Evolutionary conservation across 148 eudicot species (phyloP).

Genomic region (Limonium bicolor): DNA sequence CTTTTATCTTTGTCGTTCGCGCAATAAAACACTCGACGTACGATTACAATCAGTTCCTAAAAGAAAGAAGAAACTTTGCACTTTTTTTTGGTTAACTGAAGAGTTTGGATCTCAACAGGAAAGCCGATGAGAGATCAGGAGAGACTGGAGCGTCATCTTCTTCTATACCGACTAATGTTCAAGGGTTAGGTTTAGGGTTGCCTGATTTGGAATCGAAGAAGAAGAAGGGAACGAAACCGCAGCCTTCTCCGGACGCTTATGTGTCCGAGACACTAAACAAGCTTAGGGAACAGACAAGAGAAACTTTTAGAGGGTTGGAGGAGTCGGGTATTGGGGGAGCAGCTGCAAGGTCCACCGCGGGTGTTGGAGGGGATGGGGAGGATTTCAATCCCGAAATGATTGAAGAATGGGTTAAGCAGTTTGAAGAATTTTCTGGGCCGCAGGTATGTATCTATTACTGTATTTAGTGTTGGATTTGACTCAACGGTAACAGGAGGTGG

Average conservation of each 20-base stretch:
- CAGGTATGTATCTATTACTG: slow-evolving; percentile 50
- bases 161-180: slow-evolving; percentile 38
- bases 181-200: slow-evolving; percentile 87
- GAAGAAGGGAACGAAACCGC: slow-evolving; percentile 52
- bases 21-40: background rate
- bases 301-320: slow-evolving; percentile 80
- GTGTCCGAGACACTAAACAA: slow-evolving; percentile 82
- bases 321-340: no score
- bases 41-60: background rate
- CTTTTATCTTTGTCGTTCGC: background rate
- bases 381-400: slow-evolving; percentile 38
- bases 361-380: slow-evolving; percentile 27
- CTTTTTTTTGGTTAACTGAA: slow-evolving; percentile 22
- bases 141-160: slow-evolving; percentile 23
- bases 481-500: no score
- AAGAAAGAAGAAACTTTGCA: background rate
- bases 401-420: slow-evolving; percentile 94
- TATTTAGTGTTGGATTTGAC: no score
- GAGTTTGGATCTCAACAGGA: no score
- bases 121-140: slow-evolving; percentile 20
- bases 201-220: slow-evolving; percentile 81
- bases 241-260: slow-evolving; percentile 30
- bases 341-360: slow-evolving; percentile 20
- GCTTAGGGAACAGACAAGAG: slow-evolving; percentile 84
- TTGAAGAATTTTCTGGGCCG: slow-evolving; percentile 76